Evolutionary conservation across 768 basidiomycete species (phyloP), one percentile per base, ranked within the genome.

Genomic region (Trametes cubensis): DNA sequence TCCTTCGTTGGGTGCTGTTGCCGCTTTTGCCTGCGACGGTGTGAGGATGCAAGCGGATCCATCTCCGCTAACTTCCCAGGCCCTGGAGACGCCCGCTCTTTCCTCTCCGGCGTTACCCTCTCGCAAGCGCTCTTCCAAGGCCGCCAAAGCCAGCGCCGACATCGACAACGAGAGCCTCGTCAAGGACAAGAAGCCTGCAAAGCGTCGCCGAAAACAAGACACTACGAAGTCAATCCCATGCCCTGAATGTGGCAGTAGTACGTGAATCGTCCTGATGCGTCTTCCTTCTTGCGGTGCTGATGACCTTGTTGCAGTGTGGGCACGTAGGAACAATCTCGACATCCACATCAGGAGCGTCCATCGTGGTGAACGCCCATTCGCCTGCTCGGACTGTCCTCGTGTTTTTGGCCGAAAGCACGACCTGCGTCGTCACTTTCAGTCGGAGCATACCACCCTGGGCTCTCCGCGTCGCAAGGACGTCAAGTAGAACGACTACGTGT

Each of bases 401-500:
- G 25, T 28, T 10, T 64, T 64, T 55, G 53, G 58, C n/a, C 63
- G 63, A 42, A 60, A 60, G 49, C 54, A 64, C 44, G 63, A 64
- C 38, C 17, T 55, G 48, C 17, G 20, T 10, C 54, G 63, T 13
- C 63, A 64, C 49, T 51, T 40, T 26, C 58, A 60, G 30, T 52
- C 48, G 13, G 51, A 57, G 42, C 63, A 64, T 45, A 64, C 63
- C 44, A 26, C 45, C 55, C 26, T 57, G 21, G 58, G 58, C 28
- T 64, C 63, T 7, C 63, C 63, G n/a, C 58, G 63, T 10, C 47
- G 48, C 48, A 64, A 64, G 58, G n/a, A 23, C 20, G 25, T 39
- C 25, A 40, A 26, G 25, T 59, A 38, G 50, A 20, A 34, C 46
- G 30, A 26, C 34, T 34, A 34, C 34, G 34, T 55, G 34, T 25